Conservation (phyloP, 2,329 filamentous ascomycete species). For the Diplodia intermedia region DNA sequence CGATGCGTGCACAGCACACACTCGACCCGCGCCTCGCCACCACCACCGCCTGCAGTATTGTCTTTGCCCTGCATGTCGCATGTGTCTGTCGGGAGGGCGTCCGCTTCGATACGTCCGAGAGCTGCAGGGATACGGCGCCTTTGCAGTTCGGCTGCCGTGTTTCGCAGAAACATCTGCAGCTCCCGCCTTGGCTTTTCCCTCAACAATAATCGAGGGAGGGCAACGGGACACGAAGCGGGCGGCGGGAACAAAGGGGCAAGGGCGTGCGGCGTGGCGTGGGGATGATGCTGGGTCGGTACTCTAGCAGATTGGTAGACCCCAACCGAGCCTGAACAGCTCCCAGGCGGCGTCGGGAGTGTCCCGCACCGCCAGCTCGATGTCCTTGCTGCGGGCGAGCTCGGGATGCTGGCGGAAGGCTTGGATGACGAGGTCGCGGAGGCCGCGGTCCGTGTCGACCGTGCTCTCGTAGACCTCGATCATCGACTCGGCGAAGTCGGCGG, state of each 20-base stretch:
- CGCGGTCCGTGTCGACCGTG: constrained; percentile 58
- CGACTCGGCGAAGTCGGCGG: constrained; percentile 55
- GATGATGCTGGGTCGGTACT: too few relatives aligned
- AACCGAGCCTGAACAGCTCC: constrained; percentile 57
- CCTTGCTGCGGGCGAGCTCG: constrained; percentile 53
- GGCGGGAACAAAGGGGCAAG: too few relatives aligned
- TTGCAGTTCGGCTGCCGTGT: constrained; percentile 2
- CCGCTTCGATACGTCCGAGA: neutral
- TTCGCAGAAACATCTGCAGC: constrained; percentile 3
- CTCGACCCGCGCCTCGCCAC: neutral
- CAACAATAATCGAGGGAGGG: neutral
- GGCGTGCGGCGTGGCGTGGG: too few relatives aligned
- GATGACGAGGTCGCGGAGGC: constrained; percentile 56
- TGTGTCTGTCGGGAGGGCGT: neutral
- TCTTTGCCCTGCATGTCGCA: constrained; percentile 23
- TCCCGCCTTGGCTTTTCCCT: neutral
- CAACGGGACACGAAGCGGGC: too few relatives aligned
- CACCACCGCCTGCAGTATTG: constrained; percentile 2
- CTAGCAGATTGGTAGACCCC: constrained; percentile 51
- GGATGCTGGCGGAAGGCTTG: constrained; percentile 57
- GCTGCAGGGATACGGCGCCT: neutral
- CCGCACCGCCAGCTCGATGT: constrained; percentile 54
- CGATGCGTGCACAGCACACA: constrained; percentile 3
- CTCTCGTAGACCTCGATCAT: constrained; percentile 58
- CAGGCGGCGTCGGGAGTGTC: constrained; percentile 56